Evolutionary conservation across 495 filamentous ascomycete genomes (phyloP).

Genomic region (Neurospora intermedia): DNA sequence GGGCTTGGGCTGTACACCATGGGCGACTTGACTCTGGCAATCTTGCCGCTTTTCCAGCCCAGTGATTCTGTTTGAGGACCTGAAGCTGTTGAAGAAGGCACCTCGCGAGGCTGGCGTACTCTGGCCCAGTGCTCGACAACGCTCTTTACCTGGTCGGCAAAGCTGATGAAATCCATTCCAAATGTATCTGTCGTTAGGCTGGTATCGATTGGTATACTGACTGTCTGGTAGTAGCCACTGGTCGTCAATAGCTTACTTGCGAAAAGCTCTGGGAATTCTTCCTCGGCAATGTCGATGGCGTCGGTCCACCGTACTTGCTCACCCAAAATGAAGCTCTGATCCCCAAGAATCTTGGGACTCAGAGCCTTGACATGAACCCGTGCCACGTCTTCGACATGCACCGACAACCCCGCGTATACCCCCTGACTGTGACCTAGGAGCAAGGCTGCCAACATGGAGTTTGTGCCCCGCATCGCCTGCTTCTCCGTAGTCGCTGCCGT

Average conservation of each 20-base stretch:
- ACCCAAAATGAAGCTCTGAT: slow-evolving; percentile 28
- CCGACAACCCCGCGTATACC: slow-evolving; percentile 23
- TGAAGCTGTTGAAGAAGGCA: slow-evolving; percentile 7
- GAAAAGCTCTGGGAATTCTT: slow-evolving; percentile 32
- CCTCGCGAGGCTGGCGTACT: slow-evolving; percentile 9
- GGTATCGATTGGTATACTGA: slow-evolving; percentile 30
- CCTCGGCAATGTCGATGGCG: slow-evolving; percentile 25
- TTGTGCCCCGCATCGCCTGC: slow-evolving; percentile 27
- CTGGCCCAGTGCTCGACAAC: slow-evolving; percentile 11
- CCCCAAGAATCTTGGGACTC: slow-evolving; percentile 26
- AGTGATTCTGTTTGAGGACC: not conserved
- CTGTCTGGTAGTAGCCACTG: slow-evolving; percentile 26
- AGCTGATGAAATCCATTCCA: slow-evolving; percentile 34
- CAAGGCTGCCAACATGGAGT: slow-evolving; percentile 24
- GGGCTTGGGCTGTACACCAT: not conserved
- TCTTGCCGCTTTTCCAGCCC: not conserved
- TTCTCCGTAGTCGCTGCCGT: slow-evolving; percentile 25
- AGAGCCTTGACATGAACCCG: slow-evolving; percentile 31
- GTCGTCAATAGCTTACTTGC: slow-evolving; percentile 26
- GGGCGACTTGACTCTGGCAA: not conserved
- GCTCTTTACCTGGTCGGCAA: slow-evolving; percentile 39
- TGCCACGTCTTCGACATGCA: slow-evolving; percentile 37
- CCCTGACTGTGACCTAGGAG: slow-evolving; percentile 24
- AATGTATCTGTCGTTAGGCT: slow-evolving; percentile 34
- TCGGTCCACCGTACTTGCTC: slow-evolving; percentile 33